Conservation (phyloP, 2,329 filamentous ascomycete genomes). For the Exophiala sp. region DNA sequence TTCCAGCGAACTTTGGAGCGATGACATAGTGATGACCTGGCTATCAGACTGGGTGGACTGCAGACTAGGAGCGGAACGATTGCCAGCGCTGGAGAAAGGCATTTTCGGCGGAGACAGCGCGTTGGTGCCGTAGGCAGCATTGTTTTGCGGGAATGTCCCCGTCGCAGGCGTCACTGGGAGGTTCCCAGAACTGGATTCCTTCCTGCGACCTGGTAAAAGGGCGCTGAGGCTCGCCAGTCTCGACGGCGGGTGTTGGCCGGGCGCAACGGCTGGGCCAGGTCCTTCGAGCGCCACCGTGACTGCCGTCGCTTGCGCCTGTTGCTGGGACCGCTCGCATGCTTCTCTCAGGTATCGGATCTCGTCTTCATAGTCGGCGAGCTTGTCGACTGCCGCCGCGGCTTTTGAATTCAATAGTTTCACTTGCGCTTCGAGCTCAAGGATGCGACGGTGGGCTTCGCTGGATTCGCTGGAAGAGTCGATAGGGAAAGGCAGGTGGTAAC, state of each 20-base stretch:
- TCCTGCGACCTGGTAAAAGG: conserved; percentile 28
- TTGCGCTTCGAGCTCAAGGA: conserved; percentile 52
- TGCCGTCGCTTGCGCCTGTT: conserved; percentile 10
- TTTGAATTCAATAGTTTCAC: conserved; percentile 48
- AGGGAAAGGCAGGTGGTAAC: conserved; percentile 31
- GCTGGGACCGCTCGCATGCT: conserved; percentile 15
- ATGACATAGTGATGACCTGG: conserved; percentile 34
- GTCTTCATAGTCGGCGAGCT: conserved; percentile 59
- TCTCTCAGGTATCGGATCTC: conserved; percentile 49
- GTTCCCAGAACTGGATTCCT: conserved; percentile 10
- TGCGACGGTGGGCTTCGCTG: conserved; percentile 37
- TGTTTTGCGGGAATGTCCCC: conserved; percentile 32
- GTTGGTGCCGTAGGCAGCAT: conserved; percentile 11
- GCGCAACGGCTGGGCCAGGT: conserved; percentile 1
- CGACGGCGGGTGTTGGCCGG: conserved; percentile 9
- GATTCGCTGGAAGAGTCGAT: conserved; percentile 27
- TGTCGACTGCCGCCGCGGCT: conserved; percentile 49
- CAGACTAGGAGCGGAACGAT: conserved; percentile 20
- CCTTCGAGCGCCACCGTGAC: conserved; percentile 21
- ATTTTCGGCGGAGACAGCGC: conserved; percentile 26
- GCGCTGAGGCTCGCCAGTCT: conserved; percentile 28
- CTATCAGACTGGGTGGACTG: conserved; percentile 13
- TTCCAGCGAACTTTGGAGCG: conserved; percentile 48
- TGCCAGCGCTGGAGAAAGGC: conserved; percentile 28
- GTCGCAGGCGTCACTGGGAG: conserved; percentile 38